Evolutionary conservation across 495 filamentous ascomycete species (phyloP), one percentile per base, ranked within the genome.

Genomic region (Annulohypoxylon moriforme): DNA sequence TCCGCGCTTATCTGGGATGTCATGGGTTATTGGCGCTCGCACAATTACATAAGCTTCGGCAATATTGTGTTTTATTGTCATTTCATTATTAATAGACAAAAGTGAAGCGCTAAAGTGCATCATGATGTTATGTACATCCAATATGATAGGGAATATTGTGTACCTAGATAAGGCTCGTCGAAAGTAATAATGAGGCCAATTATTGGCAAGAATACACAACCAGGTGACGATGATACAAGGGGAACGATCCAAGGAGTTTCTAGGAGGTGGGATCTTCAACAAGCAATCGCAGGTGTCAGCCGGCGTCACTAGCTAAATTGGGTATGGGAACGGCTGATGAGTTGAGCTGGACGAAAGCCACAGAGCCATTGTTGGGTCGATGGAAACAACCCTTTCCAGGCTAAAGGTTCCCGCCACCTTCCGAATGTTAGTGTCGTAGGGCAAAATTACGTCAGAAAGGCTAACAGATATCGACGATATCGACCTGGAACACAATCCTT

Each of bases 191-290:
- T 60, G 40, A 63, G 1, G 31, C 53, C 24, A 67, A 64, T 63
- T 67, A 67, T 59, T 58, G 16, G 56, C 44, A 25, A 29, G 47
- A 52, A 34, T 11, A 36, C 22, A 42, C 25, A 63, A 67, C 64
- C 69, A 67, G 64, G 69, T 64, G 69, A 64, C 69, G 69, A 72
- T 72, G 64, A 72, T 72, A 72, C 64, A 72, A 64, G 64, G 53
- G 59, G 57, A 36, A 60, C 20, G 46, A 25, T 55, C 50, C 49
- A 62, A 59, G 64, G 52, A 59, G 44, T 63, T 67, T 25, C 57
- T 13, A 27, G 61, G 33, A 40, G 59, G 58, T 63, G 69, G 55
- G 69, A 72, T 72, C 69, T 53, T 62, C 69, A 53, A 27, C 57
- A 25, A 57, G 55, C 16, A 36, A 36, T 27, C 52, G 36, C 55